Evolutionary conservation across 2,329 filamentous ascomycete genomes (phyloP), one percentile per base, ranked within the genome.

Genomic region (Rhinocladiella similis): DNA sequence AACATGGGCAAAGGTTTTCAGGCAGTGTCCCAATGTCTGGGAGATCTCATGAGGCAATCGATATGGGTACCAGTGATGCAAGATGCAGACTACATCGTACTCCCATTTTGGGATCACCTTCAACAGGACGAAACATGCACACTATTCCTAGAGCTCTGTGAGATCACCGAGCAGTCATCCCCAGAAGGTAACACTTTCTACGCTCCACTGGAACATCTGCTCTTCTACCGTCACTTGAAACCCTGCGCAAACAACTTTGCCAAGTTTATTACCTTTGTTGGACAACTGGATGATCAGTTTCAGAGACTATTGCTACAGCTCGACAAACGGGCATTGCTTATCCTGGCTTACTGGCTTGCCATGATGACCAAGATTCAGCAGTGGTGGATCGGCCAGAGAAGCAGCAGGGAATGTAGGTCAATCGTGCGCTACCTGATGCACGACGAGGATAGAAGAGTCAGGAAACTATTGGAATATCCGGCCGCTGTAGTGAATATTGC

Each of bases 261-360:
- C 33, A 59, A 61, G 20, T 19, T 59, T 46, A n/a, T 61, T 16
- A 52, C 49, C 13, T 61, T 61, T 36, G 48, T 61, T 16, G 53
- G 41, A 10, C 13, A 19, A 18, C 33, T 56, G 5, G 53, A 53
- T 27, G 39, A 22, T 19, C 25, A 27, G 22, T 59, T 50, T 49
- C 47, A 53, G n/a, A 13, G 25, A 19, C 47, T 59, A 7, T 42
- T 61, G 33, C 38, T 56, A 4, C 13, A 13, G 3, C 48, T 48
- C 27, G 59, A 61, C 1, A 61, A 48, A 39, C 36, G 51, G 29
- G 56, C 59, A 20, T 47, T 61, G 33, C 25, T 61, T 14, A 59
- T 61, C 18, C 53, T 61, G 53, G 56, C 56, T 4, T 50, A 61
- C 45, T 61, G 59, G 59, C 53, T 61, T 14, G 49, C 42, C 16